Percentiles rank a stretch among this genome's conserved stretches.
These are phyloP conservation scores for Malus fusca DNA, from an alignment of 306 rosid species.

Conservation along the genomic window DNA sequence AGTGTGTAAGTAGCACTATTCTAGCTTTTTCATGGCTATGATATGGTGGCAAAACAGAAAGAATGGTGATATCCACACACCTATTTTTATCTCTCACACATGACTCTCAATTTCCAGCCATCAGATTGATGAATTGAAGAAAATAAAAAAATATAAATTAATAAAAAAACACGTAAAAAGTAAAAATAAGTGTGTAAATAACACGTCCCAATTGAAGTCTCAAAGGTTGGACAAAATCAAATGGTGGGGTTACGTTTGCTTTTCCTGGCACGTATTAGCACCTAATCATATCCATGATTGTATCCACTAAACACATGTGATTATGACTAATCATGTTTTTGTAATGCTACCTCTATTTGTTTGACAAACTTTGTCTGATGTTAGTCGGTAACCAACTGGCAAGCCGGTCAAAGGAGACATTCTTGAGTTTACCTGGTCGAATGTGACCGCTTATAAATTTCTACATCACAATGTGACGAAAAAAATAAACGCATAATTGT, in stretches of 20 bases:
- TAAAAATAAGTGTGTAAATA: too few species aligned
- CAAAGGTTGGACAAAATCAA: constrained; percentile 23
- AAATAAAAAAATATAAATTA: too few species aligned
- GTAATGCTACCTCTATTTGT: background rate
- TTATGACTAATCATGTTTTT: background rate
- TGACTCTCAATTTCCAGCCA: too few species aligned
- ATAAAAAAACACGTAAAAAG: background rate
- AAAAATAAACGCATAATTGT: too few species aligned
- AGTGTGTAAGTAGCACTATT: too few species aligned
- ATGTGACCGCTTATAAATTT: too few species aligned
- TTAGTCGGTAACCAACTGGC: background rate
- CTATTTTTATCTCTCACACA: too few species aligned
- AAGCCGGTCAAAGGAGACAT: background rate
- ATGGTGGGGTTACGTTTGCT: constrained; percentile 28
- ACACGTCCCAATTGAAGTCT: background rate
- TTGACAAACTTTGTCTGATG: background rate
- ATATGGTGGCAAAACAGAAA: too few species aligned
- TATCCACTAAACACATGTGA: constrained; percentile 21
- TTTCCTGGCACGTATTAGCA: constrained; percentile 35
- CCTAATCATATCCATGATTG: constrained; percentile 30
- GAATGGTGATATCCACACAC: too few species aligned
- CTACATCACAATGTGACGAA: rapidly evolving
- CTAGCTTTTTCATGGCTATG: too few species aligned
- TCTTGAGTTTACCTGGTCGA: background rate
- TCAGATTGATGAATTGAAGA: too few species aligned